Conservation (phyloP, 768 basidiomycete species). For the Boletus edulis region DNA sequence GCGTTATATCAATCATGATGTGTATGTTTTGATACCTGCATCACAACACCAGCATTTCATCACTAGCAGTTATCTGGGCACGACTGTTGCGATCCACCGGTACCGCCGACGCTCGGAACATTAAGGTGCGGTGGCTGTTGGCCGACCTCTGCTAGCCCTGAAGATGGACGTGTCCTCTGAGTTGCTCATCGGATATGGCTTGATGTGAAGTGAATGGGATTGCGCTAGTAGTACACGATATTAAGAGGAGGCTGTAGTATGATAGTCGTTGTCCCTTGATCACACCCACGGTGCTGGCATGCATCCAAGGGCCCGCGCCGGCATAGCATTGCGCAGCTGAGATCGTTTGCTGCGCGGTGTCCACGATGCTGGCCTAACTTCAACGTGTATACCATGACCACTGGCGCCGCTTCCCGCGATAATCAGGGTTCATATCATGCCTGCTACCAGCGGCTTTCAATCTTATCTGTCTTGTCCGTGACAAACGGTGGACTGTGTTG, state of each 20-base stretch:
- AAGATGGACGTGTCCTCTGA: background rate
- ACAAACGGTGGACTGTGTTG: too few relatives aligned
- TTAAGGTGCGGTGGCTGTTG: too few relatives aligned
- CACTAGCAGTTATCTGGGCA: background rate
- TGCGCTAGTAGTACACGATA: too few relatives aligned
- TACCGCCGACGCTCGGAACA: background rate
- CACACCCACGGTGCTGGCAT: too few relatives aligned
- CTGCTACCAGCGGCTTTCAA: too few relatives aligned
- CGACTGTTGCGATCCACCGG: background rate
- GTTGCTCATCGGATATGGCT: background rate
- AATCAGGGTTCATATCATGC: background rate
- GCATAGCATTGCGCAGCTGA: too few relatives aligned
- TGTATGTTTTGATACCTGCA: background rate
- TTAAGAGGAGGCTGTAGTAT: too few relatives aligned
- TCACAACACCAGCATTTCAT: too few relatives aligned
- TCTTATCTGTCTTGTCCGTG: too few relatives aligned
- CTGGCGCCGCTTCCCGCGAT: background rate
- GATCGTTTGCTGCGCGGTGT: background rate
- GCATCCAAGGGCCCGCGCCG: too few relatives aligned
- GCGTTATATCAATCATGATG: too few relatives aligned
- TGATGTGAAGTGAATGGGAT: background rate
- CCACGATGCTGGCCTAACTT: background rate
- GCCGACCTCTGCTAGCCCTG: too few relatives aligned
- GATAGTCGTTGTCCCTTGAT: background rate
- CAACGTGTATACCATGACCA: conserved; percentile 8